Base-by-base conservation (phyloP, 352 stramenopile genomes). In the Phytophthora citricola region DNA sequence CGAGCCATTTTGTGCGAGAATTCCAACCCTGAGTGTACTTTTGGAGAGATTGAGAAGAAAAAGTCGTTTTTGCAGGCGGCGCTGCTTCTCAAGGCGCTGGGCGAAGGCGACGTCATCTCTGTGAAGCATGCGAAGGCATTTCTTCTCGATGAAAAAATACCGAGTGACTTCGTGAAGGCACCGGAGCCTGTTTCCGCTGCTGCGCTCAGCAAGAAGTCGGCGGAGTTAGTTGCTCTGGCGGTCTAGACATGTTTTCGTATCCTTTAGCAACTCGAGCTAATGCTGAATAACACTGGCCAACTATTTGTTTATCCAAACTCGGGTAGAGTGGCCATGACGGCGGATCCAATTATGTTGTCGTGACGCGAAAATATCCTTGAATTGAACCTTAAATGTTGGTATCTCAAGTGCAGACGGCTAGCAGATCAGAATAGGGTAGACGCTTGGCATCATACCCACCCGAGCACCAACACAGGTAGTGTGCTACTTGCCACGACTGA, bases 61-160 rank as follows among this genome's bases (percentile, higher is more conserved):
- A 66, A 61, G 20, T 57, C 75, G 27, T 79, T 74, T 41, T 40
- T 55, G 6, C 71, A 83, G 44, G 68, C 75, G 4, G 69, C 71
- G 10, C 34, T 76, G 17, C 60, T 83, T 12, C 66, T 80, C 7
- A 34, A 73, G 22, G 58, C 57, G 9, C 34, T 83, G 5, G 59
- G 66, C 32, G 24, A 74, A 51, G 56, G 54, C 22, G 49, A 59
- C 20, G 44, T 34, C 11, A 73, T 79, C 34, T 65, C 57, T 27
- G 53, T 70, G 9, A 55, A 64, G 8, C 65, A 71, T 41, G 70
- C 55, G 15, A 45, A 53, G 10, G 67, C 63, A 31, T 84, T 84
- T 44, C 27, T 84, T 0, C 39, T 81, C 27, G 51, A 80, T 5
- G 73, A 85, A 39, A 68, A 58, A 41, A 78, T 85, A 49, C 76